Base-by-base conservation (phyloP, 2,329 filamentous ascomycete genomes). In the Talaromyces sp. region DNA sequence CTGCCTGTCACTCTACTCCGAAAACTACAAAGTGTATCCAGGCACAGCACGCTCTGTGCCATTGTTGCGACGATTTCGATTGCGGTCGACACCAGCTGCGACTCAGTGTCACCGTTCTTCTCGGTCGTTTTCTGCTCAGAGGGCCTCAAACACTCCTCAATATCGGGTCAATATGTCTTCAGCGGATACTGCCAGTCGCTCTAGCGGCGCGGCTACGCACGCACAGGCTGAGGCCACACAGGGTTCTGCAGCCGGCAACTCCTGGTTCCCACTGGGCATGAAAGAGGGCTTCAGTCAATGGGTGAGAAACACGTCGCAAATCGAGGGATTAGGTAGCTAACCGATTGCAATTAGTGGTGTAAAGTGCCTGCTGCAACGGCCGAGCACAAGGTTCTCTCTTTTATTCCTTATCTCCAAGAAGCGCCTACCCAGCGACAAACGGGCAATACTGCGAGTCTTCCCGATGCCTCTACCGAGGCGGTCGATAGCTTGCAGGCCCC, bases 241-340 rank as follows among this genome's bases (percentile, higher is more conserved):
- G 13, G 14, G 9, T 7, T 8, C 38, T 41, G 43, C 43, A 19
- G 19, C n/a, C 43, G 11, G 11, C 21, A 24, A 11, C 24, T 68
- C 71, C 29, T 87, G 84, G 74, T 98, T 99, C 66, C 93, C 95
- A 2, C 78, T 98, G 24, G 88, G 92, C 55, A 96, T 96, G 78
- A 95, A 93, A 70, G 92, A 96, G 61, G 93, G 91, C 17, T 91
- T 91, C 64, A 88, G 84, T 67, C 93, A 98, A 82, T 98, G 95
- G 91, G 89, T 91, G 77, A 64, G 87, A 81, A 57, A 56, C 35
- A 31, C 52, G 24, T 46, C 38, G 2, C 17, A 17, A 19, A 14
- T 19, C 14, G 31, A 5, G 24, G 9, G 2, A 2, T 31, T n/a
- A 14, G 10, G 41, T 11, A 10, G 27, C 49, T 60, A 46, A 60